Percentiles rank a stretch among this genome's conserved stretches.
These are phyloP conservation scores for Vinca major DNA, from an alignment of 305 asterid genomes.

Conservation along the genomic window DNA sequence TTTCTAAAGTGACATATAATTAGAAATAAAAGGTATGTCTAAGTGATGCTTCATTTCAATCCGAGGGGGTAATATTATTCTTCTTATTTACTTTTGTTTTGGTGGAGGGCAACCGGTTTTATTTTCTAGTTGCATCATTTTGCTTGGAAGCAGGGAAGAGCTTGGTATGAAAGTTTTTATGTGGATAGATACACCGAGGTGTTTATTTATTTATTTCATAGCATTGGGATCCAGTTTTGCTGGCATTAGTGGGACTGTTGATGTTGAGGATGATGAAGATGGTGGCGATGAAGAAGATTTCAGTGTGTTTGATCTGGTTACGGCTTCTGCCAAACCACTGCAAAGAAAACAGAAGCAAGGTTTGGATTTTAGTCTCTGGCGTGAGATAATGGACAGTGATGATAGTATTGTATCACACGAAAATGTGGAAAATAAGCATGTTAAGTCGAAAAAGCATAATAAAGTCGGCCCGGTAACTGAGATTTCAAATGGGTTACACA, in stretches of 20 bases:
- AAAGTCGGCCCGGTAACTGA: slow-evolving; percentile 18
- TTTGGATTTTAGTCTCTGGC: slow-evolving; percentile 54
- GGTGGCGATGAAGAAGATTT: slow-evolving; percentile 37
- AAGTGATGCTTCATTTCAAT: too few species aligned
- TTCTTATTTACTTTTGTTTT: background rate
- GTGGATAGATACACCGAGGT: background rate
- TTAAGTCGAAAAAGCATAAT: slow-evolving; percentile 12
- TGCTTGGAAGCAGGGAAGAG: background rate
- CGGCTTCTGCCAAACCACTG: slow-evolving; percentile 54
- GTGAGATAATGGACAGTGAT: slow-evolving; percentile 29
- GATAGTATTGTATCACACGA: slow-evolving; percentile 16
- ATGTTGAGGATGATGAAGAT: slow-evolving; percentile 20
- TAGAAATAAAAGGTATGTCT: too few species aligned
- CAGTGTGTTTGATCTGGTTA: slow-evolving; percentile 33
- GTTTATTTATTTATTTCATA: background rate
- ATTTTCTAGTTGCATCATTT: background rate
- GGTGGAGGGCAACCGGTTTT: background rate
- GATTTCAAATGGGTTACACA: slow-evolving; percentile 18
- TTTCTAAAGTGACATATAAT: too few species aligned
- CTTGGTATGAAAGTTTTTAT: background rate
- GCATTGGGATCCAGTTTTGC: slow-evolving; percentile 14
- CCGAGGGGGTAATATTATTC: too few species aligned
- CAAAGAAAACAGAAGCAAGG: slow-evolving; percentile 61
- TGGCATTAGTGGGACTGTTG: slow-evolving; percentile 22
- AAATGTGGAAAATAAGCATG: slow-evolving; percentile 21